Base-by-base conservation (phyloP, 2,329 filamentous ascomycete species). In the Fusarium torulosum region DNA sequence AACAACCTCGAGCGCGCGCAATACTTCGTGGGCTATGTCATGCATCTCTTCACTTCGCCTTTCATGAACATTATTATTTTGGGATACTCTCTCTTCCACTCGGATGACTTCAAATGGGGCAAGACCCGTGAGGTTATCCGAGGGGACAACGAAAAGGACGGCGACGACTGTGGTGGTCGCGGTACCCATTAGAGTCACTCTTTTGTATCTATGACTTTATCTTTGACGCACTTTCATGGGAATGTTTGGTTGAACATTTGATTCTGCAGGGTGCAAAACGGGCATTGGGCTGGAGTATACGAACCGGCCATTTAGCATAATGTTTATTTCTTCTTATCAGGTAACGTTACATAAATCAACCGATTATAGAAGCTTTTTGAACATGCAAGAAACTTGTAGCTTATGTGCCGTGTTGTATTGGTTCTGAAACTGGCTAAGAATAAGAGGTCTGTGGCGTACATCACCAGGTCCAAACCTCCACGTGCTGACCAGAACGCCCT, bases 61-160 rank as follows among this genome's bases (percentile, higher is more conserved):
- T 79, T 82, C 44, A 75, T 82, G 67, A 82, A 82, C 69, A 78
- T 83, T 25, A 72, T 80, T 38, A 77, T 82, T 31, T 60, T 83
- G 14, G 63, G 77, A 2, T 82, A 82, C 58, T 81, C 81, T 1
- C 73, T 83, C 19, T 71, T 79, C 43, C 73, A 82, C 51, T 78
- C 80, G 7, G 80, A 83, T 55, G 79, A 81, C 66, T 83, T 83
- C 72, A 79, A 79, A 57, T 83, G 81, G 81, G 81, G 81, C 17
- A 83, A 83, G 73, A 83, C 81, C 2, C 71, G 79, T 3, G 78
- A 80, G 29, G 79, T 81, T 33, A 54, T 80, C 27, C 59, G 63
- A 13, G 74, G 67, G 4, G 55, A 60, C 1, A 65, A 72, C 2
- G 75, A 76, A 21, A 74, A 75, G 42, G 71, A 72, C 4, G 68